A percentile compares a stretch with the other conserved stretches of the same genome.
Evolutionary conservation across 306 rosid species (phyloP).

Genomic region (Castanopsis chinensis): DNA sequence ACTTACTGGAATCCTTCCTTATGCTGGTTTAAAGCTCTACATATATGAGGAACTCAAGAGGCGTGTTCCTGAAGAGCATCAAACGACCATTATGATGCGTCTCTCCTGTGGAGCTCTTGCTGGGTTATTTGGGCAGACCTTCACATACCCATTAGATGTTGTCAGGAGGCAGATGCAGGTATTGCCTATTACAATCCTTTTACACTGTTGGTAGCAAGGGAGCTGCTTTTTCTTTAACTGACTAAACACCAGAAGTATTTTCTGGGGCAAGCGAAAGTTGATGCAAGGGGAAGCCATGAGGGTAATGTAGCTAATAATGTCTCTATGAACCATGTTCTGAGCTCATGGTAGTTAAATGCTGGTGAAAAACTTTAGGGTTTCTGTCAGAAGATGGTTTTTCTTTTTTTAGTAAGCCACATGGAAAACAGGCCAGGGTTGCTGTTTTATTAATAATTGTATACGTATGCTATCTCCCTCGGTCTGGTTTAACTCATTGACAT

Average conservation of each 20-base stretch:
- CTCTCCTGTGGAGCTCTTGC: no score
- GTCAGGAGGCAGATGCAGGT: conserved; percentile 99
- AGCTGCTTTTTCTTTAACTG: neutral
- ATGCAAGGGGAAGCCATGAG: neutral
- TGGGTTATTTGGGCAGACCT: conserved; percentile 92
- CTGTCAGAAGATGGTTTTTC: neutral
- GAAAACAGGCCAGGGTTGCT: neutral
- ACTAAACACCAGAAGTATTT: neutral
- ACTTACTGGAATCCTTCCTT: conserved; percentile 85
- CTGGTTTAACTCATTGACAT: neutral
- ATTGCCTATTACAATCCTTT: conserved; percentile 3
- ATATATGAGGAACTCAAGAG: conserved; percentile 30
- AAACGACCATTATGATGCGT: no score
- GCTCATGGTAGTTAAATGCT: neutral
- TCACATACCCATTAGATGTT: conserved; percentile 93
- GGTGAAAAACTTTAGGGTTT: neutral
- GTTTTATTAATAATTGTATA: neutral
- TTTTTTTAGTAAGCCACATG: neutral
- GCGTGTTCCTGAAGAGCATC: conserved; percentile 85
- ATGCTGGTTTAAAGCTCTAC: conserved; percentile 95
- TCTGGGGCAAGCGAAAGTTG: neutral
- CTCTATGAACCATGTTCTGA: neutral
- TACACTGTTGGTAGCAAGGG: neutral
- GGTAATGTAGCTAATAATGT: neutral
- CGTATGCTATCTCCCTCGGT: neutral